Conservation (phyloP, 148 eudicot species). For the Amaranthus palmeri region DNA sequence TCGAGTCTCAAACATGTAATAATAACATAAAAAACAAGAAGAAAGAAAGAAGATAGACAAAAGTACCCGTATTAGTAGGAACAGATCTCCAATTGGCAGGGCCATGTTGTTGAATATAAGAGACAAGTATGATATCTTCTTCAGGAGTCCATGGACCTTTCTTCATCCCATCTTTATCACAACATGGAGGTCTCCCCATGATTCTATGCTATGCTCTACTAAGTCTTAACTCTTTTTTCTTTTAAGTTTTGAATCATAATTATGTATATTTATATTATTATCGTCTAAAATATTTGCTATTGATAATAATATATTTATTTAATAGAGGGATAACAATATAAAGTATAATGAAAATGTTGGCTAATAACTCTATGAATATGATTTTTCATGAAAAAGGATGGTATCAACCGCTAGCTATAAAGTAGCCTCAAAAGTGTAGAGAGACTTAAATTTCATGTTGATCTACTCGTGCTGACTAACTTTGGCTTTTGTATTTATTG, state of each 20-base stretch:
- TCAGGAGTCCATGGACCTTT: slow-evolving; percentile 86
- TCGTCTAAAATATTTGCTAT: too few relatives aligned
- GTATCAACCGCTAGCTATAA: slow-evolving; percentile 13
- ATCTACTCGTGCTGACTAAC: slow-evolving; percentile 24
- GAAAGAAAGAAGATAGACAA: background rate
- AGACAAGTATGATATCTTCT: slow-evolving; percentile 64
- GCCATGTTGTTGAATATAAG: slow-evolving; percentile 68
- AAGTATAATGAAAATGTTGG: too few relatives aligned
- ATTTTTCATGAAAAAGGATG: background rate
- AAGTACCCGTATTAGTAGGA: slow-evolving; percentile 60
- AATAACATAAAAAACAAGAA: too few relatives aligned
- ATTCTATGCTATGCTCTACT: too few relatives aligned
- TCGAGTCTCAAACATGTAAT: too few relatives aligned
- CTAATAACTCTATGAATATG: background rate
- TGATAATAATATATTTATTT: too few relatives aligned
- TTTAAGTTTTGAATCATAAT: too few relatives aligned
- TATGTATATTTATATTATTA: too few relatives aligned
- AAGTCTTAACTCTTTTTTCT: too few relatives aligned
- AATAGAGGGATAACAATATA: too few relatives aligned
- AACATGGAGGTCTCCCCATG: slow-evolving; percentile 75
- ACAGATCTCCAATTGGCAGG: slow-evolving; percentile 75
- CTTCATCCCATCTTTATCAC: slow-evolving; percentile 67
- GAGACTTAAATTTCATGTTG: slow-evolving; percentile 15
- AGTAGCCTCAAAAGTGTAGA: slow-evolving; percentile 5
- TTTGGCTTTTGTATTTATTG: slow-evolving; percentile 12